phyloP scores from a whole-genome alignment of 441 rosid genomes.

The Populus hybrid region DNA sequence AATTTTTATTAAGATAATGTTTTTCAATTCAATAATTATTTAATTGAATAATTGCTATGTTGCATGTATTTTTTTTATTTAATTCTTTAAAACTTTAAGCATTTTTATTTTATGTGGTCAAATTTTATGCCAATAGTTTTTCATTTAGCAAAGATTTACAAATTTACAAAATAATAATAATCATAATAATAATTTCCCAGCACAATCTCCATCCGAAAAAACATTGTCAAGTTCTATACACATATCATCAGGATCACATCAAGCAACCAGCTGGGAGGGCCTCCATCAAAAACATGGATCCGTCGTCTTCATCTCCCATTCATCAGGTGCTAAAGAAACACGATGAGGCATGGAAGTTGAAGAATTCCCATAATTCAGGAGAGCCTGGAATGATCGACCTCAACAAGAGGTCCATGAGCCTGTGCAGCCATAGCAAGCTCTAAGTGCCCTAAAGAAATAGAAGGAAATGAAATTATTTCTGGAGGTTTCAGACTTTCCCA shows the following conservation, averaged over 20 bases:
- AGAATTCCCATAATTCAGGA: not conserved
- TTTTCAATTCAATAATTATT: too few relatives aligned
- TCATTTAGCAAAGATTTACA: too few relatives aligned
- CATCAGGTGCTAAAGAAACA: not conserved
- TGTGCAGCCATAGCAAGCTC: slow-evolving; percentile 35
- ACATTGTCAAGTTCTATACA: not conserved
- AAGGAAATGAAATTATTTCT: slow-evolving; percentile 23
- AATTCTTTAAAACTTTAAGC: too few relatives aligned
- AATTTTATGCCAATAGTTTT: not conserved
- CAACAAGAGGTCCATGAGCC: slow-evolving; percentile 2
- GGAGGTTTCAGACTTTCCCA: slow-evolving; percentile 17
- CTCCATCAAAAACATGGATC: not conserved
- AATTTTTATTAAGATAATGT: too few relatives aligned
- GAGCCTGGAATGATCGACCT: not conserved
- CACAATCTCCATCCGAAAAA: not conserved
- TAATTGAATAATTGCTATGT: too few relatives aligned
- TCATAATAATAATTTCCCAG: not conserved
- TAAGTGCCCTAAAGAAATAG: slow-evolving; percentile 28
- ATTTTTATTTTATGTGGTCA: not conserved
- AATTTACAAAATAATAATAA: too few relatives aligned
- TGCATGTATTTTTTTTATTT: not conserved
- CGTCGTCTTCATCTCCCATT: not conserved
- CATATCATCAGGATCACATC: not conserved
- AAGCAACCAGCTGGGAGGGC: not conserved
- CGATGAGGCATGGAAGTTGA: not conserved